Base-by-base conservation (phyloP, 805 yeast species). In the Starmerella stigmatis region DNA sequence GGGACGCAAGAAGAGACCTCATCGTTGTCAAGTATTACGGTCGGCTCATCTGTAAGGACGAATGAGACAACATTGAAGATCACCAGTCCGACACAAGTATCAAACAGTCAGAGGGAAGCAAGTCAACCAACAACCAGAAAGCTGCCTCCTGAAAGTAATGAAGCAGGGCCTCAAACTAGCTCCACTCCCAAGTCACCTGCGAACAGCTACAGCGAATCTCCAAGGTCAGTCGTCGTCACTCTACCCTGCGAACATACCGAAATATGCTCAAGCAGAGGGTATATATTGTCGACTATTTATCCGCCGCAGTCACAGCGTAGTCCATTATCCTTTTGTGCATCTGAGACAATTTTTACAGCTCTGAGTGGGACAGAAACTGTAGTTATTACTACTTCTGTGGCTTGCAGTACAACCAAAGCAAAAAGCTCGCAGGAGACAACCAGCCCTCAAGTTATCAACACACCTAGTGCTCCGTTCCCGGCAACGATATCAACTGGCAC, bases 201-300 rank as follows among this genome's bases (percentile, higher is more conserved):
- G 11, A 8, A 9, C 26, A 28, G 30, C 33, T 17, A 4, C n/a
- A 32, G 35, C 23, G 22, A 9, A 8, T 19, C 23, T 17, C 25
- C 35, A 5, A 19, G 23, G 4, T 32, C 19, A 10, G 13, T 32
- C 19, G 35, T 43, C 7, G 41, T 43, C n/a, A 43, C 46, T 9
- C 36, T 43, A 5, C 46, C 46, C 5, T 43, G 46, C 27, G 29
- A 21, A 3, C 41, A 43, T 20, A 13, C 46, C 22, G 22, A 17
- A 13, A 35, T 31, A 8, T 43, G 46, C 28, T 25, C 31, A 12
- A 15, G 32, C 25, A 17, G 35, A 7, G 39, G 46, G 4, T 43
- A 43, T 22, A 9, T 30, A 4, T 36, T 43, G 10, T 35, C 46
- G 3, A 43, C 46, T 5, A 35, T 43, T 15, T 43, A 35, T 16